phyloP scores from a whole-genome alignment of 2,329 filamentous ascomycete species.

The Fusarium euwallaceae region DNA sequence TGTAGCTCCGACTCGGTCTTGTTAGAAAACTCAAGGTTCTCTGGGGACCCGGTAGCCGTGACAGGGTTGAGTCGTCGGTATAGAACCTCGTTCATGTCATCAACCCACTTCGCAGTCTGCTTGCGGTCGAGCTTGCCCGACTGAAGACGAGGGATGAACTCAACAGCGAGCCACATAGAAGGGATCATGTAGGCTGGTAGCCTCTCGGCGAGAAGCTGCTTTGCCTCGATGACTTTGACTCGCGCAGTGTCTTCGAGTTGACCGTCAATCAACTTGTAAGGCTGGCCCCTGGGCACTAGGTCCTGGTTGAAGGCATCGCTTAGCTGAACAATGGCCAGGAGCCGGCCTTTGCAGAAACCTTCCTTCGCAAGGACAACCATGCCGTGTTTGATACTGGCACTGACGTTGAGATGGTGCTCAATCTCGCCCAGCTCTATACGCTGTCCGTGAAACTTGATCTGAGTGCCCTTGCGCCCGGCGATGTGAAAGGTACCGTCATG shows the following conservation, averaged over 20 bases:
- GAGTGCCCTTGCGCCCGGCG: conserved; percentile 46
- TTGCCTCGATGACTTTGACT: conserved; percentile 19
- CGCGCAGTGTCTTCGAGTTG: conserved; percentile 3
- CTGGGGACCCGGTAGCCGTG: not conserved
- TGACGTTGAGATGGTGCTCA: conserved; percentile 45
- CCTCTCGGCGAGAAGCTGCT: conserved; percentile 27
- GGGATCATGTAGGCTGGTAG: conserved; percentile 42
- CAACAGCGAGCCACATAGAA: conserved; percentile 36
- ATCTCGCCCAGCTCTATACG: conserved; percentile 51
- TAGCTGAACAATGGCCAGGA: conserved; percentile 29
- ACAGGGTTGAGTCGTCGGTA: conserved; percentile 36
- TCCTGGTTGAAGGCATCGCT: conserved; percentile 15
- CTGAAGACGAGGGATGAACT: conserved; percentile 35
- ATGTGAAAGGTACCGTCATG: conserved; percentile 43
- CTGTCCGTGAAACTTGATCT: conserved; percentile 53
- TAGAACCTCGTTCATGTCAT: conserved; percentile 20
- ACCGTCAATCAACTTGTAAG: conserved; percentile 27
- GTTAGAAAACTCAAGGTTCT: not conserved
- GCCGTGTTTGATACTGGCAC: conserved; percentile 37
- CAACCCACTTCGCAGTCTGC: conserved; percentile 28
- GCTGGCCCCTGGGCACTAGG: conserved; percentile 11
- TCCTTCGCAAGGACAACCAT: conserved; percentile 34
- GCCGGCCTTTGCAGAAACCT: conserved; percentile 32
- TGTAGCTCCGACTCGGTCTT: conserved; percentile 24
- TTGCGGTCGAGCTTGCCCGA: conserved; percentile 42